A percentile compares a stretch with the other conserved stretches of the same genome.
These are phyloP conservation scores for Xylaria sp. DNA, from an alignment of 2,329 filamentous ascomycete genomes.

Conservation along the genomic window DNA sequence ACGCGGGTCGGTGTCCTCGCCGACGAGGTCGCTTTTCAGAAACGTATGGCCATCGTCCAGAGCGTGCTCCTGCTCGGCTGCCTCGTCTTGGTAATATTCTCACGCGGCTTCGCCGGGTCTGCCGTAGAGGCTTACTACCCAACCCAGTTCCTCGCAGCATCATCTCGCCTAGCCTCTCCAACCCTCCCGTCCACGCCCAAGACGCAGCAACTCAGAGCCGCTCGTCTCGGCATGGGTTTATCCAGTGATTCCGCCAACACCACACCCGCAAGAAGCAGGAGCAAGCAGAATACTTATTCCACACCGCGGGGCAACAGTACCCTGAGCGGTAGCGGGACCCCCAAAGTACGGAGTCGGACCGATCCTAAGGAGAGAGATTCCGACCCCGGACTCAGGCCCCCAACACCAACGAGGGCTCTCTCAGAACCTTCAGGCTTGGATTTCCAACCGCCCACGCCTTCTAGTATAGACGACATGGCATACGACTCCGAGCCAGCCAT, in stretches of 20 bases:
- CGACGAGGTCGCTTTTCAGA: conserved; percentile 87
- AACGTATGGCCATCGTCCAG: conserved; percentile 92
- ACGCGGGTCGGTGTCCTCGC: conserved; percentile 83
- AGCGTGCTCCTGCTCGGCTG: conserved; percentile 86
- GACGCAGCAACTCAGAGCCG: conserved; percentile 13
- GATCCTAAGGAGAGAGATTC: conserved; percentile 17
- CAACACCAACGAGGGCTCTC: conserved; percentile 31
- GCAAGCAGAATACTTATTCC: conserved; percentile 1
- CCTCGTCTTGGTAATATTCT: conserved; percentile 86
- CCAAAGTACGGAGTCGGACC: conserved; percentile 18
- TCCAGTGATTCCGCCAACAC: conserved; percentile 23
- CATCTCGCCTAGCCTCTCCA: conserved; percentile 36
- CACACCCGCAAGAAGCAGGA: conserved; percentile 10
- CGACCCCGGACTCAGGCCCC: conserved; percentile 19
- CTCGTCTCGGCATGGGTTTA: conserved; percentile 9
- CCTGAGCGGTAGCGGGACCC: conserved; percentile 23
- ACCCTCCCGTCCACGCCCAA: conserved; percentile 38
- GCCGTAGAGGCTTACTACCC: conserved; percentile 41
- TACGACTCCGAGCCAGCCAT: conserved; percentile 44
- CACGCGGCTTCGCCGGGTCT: conserved; percentile 51
- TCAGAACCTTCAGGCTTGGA: conserved; percentile 32
- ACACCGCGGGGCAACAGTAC: background rate
- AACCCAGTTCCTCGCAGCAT: conserved; percentile 35
- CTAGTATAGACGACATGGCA: conserved; percentile 36
- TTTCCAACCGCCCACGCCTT: conserved; percentile 38